Conservation (phyloP, 805 yeast genomes). For the Kuraishia cidri region DNA sequence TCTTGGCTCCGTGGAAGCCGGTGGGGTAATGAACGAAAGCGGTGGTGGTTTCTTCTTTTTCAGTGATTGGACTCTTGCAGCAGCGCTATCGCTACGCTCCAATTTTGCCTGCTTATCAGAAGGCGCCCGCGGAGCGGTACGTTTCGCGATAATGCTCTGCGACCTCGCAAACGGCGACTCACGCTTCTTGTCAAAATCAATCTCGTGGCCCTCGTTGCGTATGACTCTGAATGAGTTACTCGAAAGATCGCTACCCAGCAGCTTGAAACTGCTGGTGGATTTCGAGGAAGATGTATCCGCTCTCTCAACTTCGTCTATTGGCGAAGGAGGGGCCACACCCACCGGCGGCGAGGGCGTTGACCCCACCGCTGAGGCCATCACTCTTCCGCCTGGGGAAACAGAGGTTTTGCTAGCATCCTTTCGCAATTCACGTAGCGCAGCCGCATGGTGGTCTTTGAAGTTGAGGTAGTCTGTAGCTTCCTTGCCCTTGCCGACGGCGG, state of each 20-base stretch:
- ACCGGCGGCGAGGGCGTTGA: too few species aligned
- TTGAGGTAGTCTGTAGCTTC: conserved; percentile 44
- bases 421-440: too few species aligned
- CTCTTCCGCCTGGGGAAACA: too few species aligned
- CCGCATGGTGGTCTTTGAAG: too few species aligned
- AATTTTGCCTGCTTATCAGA: too few species aligned
- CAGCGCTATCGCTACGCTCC: too few species aligned
- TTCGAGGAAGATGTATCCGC: conserved; percentile 7
- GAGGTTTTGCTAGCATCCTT: too few species aligned
- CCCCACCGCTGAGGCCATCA: too few species aligned
- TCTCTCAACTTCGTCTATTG: not conserved
- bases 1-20: too few species aligned
- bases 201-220: conserved; percentile 57
- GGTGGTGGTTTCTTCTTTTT: too few species aligned
- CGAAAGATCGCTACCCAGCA: conserved; percentile 12
- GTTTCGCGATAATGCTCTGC: conserved; percentile 53
- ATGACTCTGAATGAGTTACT: conserved; percentile 54
- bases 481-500: conserved; percentile 10
- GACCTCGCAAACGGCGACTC: conserved; percentile 59
- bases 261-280: conserved; percentile 6
- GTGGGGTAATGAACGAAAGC: too few species aligned
- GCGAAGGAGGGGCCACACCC: not conserved
- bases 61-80: too few species aligned
- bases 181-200: conserved; percentile 74
- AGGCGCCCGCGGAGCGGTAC: conserved; percentile 72